Evolutionary conservation across 2,329 filamentous ascomycete genomes (phyloP), one percentile per base, ranked within the genome.

Genomic region (Leptographium galeiforme): DNA sequence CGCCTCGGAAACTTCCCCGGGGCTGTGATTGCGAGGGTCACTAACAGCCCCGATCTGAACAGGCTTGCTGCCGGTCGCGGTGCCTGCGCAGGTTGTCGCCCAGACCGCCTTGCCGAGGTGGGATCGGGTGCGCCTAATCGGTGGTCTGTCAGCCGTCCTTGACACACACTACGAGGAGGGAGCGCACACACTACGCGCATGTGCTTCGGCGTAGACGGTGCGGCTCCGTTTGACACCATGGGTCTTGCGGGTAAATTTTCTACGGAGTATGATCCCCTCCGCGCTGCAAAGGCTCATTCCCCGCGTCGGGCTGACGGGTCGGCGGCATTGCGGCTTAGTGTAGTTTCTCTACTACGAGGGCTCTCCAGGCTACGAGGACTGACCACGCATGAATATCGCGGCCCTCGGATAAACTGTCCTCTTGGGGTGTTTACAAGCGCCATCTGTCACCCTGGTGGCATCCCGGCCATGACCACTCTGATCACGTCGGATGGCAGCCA

Each of bases 261-360:
- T 2, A 25, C n/a, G n/a, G n/a, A n/a, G n/a, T 25, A 25, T 25
- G 25, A 25, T 25, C 25, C 41, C 25, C 34, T 41, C 38, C 48
- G 13, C 48, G 38, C 19, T 39, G 25, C 48, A 41, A 32, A 30
- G 38, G 18, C 49, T 8, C 38, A 34, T 45, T 43, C 49, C 49
- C 49, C 49, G 49, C 49, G 48, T 43, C 48, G 40, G 49, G 13
- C 25, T 51, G 30, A 13, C 49, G 49, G 49, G n/a, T n/a, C 13
- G 6, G 25, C 10, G 18, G 36, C 8, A 19, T 38, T 36, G 47
- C 36, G 14, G 34, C 33, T 48, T 25, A 25, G 16, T n/a, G 47
- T 32, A 48, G 33, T 14, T 18, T 36, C 13, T 10, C n/a, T 19
- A 25, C 25, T 25, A 25, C 25, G 39, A n/a, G 39, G 14, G 39